Base-by-base conservation (phyloP, 1,139 yeast genomes). In the Hanseniaspora sp. region DNA sequence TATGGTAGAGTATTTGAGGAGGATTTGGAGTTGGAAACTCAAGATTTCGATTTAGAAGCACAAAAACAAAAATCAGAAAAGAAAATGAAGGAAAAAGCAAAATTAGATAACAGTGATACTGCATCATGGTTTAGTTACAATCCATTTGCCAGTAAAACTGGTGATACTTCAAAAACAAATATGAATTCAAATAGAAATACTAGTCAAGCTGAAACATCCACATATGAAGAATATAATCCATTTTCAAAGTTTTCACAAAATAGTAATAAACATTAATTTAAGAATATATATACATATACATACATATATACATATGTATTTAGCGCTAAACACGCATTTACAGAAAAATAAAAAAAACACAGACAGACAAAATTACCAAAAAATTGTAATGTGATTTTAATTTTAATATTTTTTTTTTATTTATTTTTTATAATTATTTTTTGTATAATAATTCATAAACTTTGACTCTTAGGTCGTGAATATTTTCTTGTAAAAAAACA, bases 31-130 rank as follows among this genome's bases (percentile, higher is more conserved):
- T 55, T 42, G 63, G 48, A 54, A 35, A 67, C 64, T 46, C 63
- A 64, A 51, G 67, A 63, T 46, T 64, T 64, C 47, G 68, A 66
- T 57, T 55, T 66, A 13, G 67, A 66, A 52, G 61, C 60, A n/a
- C 68, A 64, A 49, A 61, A 58, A 41, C 56, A 54, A 11, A 60
- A 58, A 46, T 47, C 58, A 15, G 43, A 46, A 13, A 55, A 46
- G 35, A 56, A 55, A 43, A 31, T 56, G 43, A 18, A 56, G 31
- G 29, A 52, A 42, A 44, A 52, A 23, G 59, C 55, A 33, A 47
- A 35, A 17, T 57, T 54, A 29, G 54, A 53, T 9, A 34, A 45
- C 30, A 34, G n/a, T 13, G 48, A 44, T 17, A 45, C 35, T 11
- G 15, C 41, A 8, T 51, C 54, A 8, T 51, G 54, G 54, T 33